These are phyloP conservation scores for Candida boidinii DNA, from an alignment of 805 yeast genomes.

Conservation along the genomic window DNA sequence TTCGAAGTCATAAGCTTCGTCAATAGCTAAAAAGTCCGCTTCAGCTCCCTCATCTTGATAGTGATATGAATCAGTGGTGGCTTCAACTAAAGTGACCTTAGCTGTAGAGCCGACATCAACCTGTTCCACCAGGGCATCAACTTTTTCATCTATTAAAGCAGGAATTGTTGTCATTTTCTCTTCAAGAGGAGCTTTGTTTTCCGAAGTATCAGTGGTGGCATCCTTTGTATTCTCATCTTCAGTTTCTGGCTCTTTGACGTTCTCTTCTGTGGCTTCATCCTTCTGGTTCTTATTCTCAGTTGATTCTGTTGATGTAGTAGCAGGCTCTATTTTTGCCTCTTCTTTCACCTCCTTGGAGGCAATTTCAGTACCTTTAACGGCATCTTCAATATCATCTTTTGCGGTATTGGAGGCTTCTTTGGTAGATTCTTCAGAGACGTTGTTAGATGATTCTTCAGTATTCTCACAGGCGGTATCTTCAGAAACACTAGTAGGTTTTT, in stretches of 20 bases:
- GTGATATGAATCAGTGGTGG: neutral
- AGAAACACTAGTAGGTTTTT: too few relatives aligned
- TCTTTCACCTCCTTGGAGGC: neutral
- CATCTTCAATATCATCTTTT: too few relatives aligned
- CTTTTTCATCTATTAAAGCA: neutral
- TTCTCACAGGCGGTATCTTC: too few relatives aligned
- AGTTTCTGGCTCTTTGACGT: too few relatives aligned
- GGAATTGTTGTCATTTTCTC: slow-evolving; percentile 1
- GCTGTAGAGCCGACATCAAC: neutral
- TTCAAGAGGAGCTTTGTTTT: neutral
- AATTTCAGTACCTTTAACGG: neutral
- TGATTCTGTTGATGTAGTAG: too few relatives aligned
- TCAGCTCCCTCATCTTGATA: slow-evolving; percentile 3
- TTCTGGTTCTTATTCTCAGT: neutral
- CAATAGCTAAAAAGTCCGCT: slow-evolving; percentile 1
- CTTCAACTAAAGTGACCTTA: neutral
- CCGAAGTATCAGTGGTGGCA: too few relatives aligned
- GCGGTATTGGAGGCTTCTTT: too few relatives aligned
- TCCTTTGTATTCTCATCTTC: too few relatives aligned
- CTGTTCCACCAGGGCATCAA: neutral
- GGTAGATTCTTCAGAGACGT: too few relatives aligned
- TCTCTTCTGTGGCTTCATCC: neutral
- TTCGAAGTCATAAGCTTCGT: slow-evolving; percentile 11
- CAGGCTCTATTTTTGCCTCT: neutral
- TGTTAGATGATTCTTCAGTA: too few relatives aligned